phyloP scores from a whole-genome alignment of 345 rosid genomes.

The Leavenworthia alabamica region DNA sequence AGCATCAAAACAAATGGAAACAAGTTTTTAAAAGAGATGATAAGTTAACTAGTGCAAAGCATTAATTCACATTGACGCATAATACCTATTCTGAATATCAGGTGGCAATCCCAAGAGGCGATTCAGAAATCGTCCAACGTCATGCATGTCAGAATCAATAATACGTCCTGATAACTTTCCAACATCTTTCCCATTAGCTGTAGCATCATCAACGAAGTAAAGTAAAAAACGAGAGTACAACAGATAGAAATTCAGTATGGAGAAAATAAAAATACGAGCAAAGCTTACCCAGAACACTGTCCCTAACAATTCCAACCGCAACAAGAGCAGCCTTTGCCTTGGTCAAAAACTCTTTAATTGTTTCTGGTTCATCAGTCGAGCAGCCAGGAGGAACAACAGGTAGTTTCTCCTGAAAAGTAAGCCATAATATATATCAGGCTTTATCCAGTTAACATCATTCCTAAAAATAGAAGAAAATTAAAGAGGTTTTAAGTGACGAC shows the following conservation, averaged over 20 bases:
- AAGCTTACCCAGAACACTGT: slow-evolving; percentile 63
- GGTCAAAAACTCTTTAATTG: slow-evolving; percentile 63
- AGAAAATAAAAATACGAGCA: not conserved
- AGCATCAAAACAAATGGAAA: slow-evolving; percentile 15
- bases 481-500: not conserved
- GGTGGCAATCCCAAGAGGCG: slow-evolving; percentile 95
- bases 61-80: not conserved
- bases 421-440: slow-evolving; percentile 10
- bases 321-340: slow-evolving; percentile 97
- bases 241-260: not conserved
- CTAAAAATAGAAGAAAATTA: not conserved
- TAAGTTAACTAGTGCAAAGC: not conserved
- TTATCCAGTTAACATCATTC: slow-evolving; percentile 10
- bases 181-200: slow-evolving; percentile 80
- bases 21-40: not conserved
- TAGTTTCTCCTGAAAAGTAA: slow-evolving; percentile 64
- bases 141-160: slow-evolving; percentile 98
- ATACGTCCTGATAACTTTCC: slow-evolving; percentile 89
- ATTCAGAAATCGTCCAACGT: slow-evolving; percentile 90
- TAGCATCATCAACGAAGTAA: slow-evolving; percentile 18
- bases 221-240: not conserved
- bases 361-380: slow-evolving; percentile 76
- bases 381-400: slow-evolving; percentile 97
- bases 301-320: slow-evolving; percentile 97
- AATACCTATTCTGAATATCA: slow-evolving; percentile 87